Evolutionary conservation across 768 basidiomycete species (phyloP).

Genomic region (Holtermanniella nyarrowii): DNA sequence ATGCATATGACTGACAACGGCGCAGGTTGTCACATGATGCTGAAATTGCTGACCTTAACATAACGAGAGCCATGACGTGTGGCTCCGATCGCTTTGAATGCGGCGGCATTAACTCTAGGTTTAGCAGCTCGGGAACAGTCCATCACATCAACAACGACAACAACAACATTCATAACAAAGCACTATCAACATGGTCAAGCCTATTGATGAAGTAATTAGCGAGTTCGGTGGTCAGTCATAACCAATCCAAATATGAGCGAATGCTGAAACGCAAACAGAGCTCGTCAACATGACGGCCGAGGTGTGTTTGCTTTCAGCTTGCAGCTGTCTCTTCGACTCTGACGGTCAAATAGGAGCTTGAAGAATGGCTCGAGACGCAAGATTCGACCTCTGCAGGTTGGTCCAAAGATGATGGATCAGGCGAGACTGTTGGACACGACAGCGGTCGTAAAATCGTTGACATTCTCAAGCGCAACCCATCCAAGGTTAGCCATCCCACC

Average conservation of each 20-base stretch:
- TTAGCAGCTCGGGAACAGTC: too few species aligned
- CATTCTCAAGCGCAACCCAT: constrained; percentile 41
- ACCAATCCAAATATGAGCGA: not conserved
- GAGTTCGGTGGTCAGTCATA: constrained; percentile 36
- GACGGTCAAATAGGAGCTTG: constrained; percentile 30
- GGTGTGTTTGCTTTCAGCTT: constrained; percentile 8
- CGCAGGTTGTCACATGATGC: too few species aligned
- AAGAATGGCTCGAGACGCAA: constrained; percentile 40
- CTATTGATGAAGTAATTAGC: constrained; percentile 37
- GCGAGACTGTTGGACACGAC: constrained; percentile 40
- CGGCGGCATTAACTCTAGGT: too few species aligned
- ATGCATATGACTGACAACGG: too few species aligned
- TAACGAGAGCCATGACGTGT: too few species aligned
- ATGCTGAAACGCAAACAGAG: constrained; percentile 17
- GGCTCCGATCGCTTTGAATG: too few species aligned
- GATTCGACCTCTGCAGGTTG: constrained; percentile 34
- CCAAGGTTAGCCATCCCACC: constrained; percentile 23
- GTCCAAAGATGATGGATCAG: constrained; percentile 31
- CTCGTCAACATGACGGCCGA: constrained; percentile 43
- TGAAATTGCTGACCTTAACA: too few species aligned
- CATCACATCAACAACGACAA: not conserved
- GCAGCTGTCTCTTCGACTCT: not conserved
- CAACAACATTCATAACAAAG: not conserved
- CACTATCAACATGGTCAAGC: constrained; percentile 35
- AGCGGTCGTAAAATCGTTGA: constrained; percentile 41